Evolutionary conservation across 73 alveolate species (phyloP), one percentile per base, ranked within the genome.

Genomic region (Stentor coeruleus): DNA sequence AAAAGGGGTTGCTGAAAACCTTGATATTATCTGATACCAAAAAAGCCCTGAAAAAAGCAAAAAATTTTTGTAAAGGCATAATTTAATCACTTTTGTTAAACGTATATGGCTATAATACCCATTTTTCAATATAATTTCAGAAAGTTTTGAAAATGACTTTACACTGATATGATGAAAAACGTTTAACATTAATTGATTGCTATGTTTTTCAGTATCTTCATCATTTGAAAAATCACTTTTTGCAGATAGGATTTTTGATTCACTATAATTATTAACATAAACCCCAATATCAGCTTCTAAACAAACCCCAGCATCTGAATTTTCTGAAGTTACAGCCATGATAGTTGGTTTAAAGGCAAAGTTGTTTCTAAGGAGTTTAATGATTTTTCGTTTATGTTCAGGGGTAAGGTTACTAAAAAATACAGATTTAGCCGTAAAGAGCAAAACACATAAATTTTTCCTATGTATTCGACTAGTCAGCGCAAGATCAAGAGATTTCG

Each of bases 1-100:
- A 14, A 66, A 66, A 20, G 79, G 79, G 14, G n/a, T 33, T 33
- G 79, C 79, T 28, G 79, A 66, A 66, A 66, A 66, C 41, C 36
- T 40, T 28, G 37, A 66, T 28, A 66, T 26, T 28, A 66, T 31
- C n/a, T 66, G n/a, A 2, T 66, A 66, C 0, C 79, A 66, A 66
- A 11, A 66, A 66, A 20, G 79, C 1, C 79, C 79, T 66, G n/a
- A 20, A 33, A 26, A 66, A 1, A 66, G 41, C 37, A 26, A 20
- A 20, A 66, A 40, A 26, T 33, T 26, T 2, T 20, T 26, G 40
- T 20, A 66, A 20, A 20, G 79, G n/a, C n/a, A n/a, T n/a, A n/a
- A n/a, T n/a, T n/a, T n/a, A n/a, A n/a, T n/a, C n/a, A n/a, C n/a
- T n/a, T n/a, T n/a, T n/a, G n/a, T n/a, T n/a, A n/a, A n/a, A n/a